Base-by-base conservation (phyloP, 495 filamentous ascomycete species). In the Chlorociboria aeruginascens region DNA sequence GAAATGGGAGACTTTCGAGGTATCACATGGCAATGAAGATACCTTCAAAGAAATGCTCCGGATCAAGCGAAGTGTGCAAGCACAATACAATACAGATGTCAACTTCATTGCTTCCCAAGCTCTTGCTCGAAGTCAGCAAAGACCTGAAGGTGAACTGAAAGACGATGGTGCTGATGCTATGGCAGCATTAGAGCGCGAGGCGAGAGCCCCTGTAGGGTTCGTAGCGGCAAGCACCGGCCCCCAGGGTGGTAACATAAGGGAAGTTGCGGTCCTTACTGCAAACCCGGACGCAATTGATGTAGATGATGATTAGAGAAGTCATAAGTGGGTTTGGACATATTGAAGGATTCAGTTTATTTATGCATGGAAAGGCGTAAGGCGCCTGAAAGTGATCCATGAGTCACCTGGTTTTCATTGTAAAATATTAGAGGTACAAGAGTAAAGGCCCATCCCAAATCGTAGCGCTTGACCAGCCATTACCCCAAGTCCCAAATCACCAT, bases 1-100 rank as follows among this genome's bases (percentile, higher is more conserved):
- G 56, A 95, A 93, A 63, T 99, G 92, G 92, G 92, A 99, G 63
- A 69, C 76, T 43, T 99, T 99, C 65, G 92, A 99, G 64, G 87
- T 96, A 3, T 80, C 89, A 62, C 92, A 97, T 62, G 92, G 92
- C 45, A 99, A 99, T 64, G 93, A 99, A 59, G 92, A 99, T 63
- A 99, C 92, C 7, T 99, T 92, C 72, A 96, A 95, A 69, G 92
- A 97, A 63, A 99, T 99, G 92, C 72, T 97, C 36, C 82, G 90
- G 20, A 86, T 97, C 70, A 99, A 95, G 75, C 70, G 92, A 59
- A 95, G 89, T 69, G 92, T 97, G 6, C 89, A 95, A 64, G 89
- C 92, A 43, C 85, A 95, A 70, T 97, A 89, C 69, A 95, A 95
- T 56, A 99, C 93, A 31, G 93, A 99, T 62, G 90, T 99, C 70